Base-by-base conservation (phyloP, 768 basidiomycete species). In the Hydnomerulius pinastri region DNA sequence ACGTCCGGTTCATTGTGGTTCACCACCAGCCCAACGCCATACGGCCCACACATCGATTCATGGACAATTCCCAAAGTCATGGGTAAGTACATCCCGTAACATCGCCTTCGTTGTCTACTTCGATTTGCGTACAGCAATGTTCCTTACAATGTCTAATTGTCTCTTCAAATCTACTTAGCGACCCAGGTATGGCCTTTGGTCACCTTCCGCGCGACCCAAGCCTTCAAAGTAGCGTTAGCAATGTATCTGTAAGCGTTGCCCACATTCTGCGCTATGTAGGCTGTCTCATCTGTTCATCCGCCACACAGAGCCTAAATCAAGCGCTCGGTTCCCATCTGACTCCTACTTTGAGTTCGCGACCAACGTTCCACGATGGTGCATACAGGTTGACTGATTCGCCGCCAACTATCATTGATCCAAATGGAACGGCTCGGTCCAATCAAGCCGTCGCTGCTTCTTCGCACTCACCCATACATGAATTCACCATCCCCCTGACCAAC, bases 171-270 rank as follows among this genome's bases (percentile, higher is more conserved):
- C 62, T 60, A 53, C 66, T 32, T 64, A 84, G 82, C 69, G 82
- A 83, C 65, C 69, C 76, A 53, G 71, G 69, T 56, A 83, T 85
- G 80, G 74, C 82, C 61, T 85, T 84, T 73, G 74, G 73, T 53
- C 82, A 82, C 66, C 73, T 85, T 62, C 73, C 75, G 52, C 73
- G 83, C 62, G 82, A 85, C 63, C 71, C 76, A 37, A 79, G 69
- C 61, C 69, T 81, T 54, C 58, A 55, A 40, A 43, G 30, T 18
- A 46, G 54, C 25, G 82, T 83, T 66, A 67, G 71, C 71, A 78
- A 77, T 62, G 79, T 79, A 71, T 81, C 82, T 64, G 83, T 84
- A 70, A 67, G 81, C 67, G 58, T 66, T 50, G 33, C 56, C 56
- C 41, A 59, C 62, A 43, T 54, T 54, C 51, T 46, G 45, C 33